phyloP scores from a whole-genome alignment of 306 rosid genomes.

The Citrullus colocynthis region DNA sequence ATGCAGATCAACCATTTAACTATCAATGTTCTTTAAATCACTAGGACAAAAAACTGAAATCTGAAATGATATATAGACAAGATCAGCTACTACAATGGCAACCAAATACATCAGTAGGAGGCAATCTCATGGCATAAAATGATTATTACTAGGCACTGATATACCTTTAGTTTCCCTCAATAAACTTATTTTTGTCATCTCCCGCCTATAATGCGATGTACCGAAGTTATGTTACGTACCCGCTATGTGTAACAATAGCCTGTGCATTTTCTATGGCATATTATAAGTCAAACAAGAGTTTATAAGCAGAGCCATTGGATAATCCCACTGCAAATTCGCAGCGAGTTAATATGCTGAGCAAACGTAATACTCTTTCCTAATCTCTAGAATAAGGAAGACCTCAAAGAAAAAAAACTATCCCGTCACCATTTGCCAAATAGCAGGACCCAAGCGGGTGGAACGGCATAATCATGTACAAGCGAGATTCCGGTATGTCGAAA shows the following conservation, averaged over 20 bases:
- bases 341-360: conserved; percentile 6
- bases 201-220: not conserved
- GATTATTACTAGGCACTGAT: not conserved
- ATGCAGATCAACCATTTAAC: not conserved
- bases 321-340: conserved; percentile 9
- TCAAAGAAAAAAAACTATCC: conserved; percentile 7
- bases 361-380: conserved; percentile 7
- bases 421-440: conserved; percentile 1
- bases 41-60: not conserved
- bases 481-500: not conserved
- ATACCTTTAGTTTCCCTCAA: not conserved
- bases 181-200: not conserved
- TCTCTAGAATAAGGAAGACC: conserved; percentile 2
- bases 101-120: not conserved
- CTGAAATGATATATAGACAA: not conserved
- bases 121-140: not conserved
- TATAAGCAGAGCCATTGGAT: conserved; percentile 1
- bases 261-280: conserved; percentile 11
- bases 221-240: not conserved
- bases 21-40: not conserved
- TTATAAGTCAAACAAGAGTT: conserved; percentile 6
- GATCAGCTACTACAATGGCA: not conserved
- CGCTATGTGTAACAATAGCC: not conserved
- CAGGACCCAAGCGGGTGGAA: conserved; percentile 2
- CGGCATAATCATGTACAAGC: conserved; percentile 11